These are phyloP conservation scores for Puccinia brachypodii DNA, from an alignment of 1,284 basidiomycete species.

Conservation along the genomic window DNA sequence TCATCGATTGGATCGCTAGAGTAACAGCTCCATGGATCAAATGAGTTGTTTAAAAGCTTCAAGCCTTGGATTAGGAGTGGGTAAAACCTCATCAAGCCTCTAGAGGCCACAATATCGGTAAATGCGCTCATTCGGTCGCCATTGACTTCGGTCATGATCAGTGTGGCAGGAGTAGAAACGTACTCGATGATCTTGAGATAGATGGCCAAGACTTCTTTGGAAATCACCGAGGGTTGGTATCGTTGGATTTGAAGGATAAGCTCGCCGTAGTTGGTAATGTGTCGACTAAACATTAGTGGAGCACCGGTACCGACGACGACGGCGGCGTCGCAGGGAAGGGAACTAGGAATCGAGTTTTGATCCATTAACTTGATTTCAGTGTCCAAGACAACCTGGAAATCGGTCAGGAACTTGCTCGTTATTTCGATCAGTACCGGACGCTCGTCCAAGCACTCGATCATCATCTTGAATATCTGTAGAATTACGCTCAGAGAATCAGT, in stretches of 20 bases:
- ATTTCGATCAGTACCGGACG: conserved; percentile 57
- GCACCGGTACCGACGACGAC: too few relatives aligned
- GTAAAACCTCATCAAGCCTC: neutral
- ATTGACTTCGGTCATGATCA: neutral
- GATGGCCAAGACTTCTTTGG: neutral
- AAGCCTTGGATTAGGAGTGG: neutral
- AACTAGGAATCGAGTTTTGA: too few relatives aligned
- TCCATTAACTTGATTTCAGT: neutral
- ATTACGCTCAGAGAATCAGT: neutral
- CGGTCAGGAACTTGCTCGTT: conserved; percentile 51
- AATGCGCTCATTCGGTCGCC: neutral
- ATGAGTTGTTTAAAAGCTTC: neutral
- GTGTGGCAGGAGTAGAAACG: neutral
- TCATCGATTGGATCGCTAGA: neutral
- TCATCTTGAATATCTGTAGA: conserved; percentile 58
- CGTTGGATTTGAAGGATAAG: neutral
- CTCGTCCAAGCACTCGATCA: conserved; percentile 58
- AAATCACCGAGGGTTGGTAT: neutral
- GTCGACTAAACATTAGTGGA: neutral
- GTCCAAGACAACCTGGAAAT: neutral
- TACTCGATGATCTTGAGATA: neutral
- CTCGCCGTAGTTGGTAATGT: neutral
- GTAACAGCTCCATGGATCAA: neutral
- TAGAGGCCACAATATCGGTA: neutral
- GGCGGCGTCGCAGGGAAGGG: too few relatives aligned